Evolutionary conservation across 495 filamentous ascomycete species (phyloP).

Genomic region (Glarea lozoyensis): DNA sequence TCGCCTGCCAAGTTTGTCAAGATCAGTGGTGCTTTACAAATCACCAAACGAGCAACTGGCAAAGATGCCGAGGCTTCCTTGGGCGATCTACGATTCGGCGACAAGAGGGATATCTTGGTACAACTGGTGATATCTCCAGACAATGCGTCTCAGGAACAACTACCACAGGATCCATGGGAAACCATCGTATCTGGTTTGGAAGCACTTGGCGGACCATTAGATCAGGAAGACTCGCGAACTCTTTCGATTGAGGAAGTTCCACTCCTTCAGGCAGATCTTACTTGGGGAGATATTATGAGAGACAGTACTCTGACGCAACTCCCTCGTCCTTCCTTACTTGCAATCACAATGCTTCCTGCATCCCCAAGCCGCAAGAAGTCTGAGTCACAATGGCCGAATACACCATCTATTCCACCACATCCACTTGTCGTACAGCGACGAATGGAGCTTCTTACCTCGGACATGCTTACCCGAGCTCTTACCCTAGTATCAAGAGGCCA

Average conservation of each 20-base stretch:
- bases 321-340: slow-evolving; percentile 83
- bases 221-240: slow-evolving; percentile 77
- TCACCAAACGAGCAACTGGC: slow-evolving; percentile 95
- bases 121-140: slow-evolving; percentile 92
- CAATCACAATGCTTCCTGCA: slow-evolving; percentile 95
- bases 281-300: slow-evolving; percentile 87
- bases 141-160: slow-evolving; percentile 71
- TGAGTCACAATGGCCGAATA: slow-evolving; percentile 42
- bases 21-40: slow-evolving; percentile 93
- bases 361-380: slow-evolving; percentile 50
- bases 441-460: slow-evolving; percentile 96
- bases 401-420: slow-evolving; percentile 87
- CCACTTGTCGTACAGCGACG: slow-evolving; percentile 91
- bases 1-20: slow-evolving; percentile 98
- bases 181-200: slow-evolving; percentile 93
- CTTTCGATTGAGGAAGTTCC: slow-evolving; percentile 91
- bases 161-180: slow-evolving; percentile 94
- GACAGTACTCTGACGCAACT: slow-evolving; percentile 84
- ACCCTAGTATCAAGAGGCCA: slow-evolving; percentile 87
- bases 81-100: slow-evolving; percentile 90
- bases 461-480: slow-evolving; percentile 91
- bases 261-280: slow-evolving; percentile 89
- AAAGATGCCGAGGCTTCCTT: slow-evolving; percentile 89
- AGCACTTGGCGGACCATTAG: slow-evolving; percentile 83
- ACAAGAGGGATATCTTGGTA: slow-evolving; percentile 94